phyloP scores from a whole-genome alignment of 179 eudicot species.

The Carnegiea gigantea region DNA sequence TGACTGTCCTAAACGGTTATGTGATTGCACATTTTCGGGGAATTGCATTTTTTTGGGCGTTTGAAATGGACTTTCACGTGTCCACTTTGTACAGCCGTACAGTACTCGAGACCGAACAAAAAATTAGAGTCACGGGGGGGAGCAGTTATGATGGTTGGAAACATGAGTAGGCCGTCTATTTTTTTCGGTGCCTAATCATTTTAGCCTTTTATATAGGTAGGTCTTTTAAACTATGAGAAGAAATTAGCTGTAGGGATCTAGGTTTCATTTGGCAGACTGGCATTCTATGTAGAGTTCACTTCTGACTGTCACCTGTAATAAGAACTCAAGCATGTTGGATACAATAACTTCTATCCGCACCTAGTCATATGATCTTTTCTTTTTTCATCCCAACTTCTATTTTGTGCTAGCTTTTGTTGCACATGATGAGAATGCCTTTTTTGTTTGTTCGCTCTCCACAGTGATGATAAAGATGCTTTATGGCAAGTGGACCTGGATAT shows the following conservation, averaged over 20 bases:
- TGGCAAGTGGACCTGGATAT: slow-evolving; percentile 97
- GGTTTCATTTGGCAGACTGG: no score
- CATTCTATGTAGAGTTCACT: neutral
- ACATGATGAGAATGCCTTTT: slow-evolving; percentile 2
- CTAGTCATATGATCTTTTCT: neutral
- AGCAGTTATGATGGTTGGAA: no score
- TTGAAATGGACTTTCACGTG: no score
- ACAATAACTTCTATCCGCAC: neutral
- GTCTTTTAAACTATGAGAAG: no score
- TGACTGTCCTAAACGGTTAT: neutral
- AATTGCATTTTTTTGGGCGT: neutral
- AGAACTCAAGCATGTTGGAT: neutral
- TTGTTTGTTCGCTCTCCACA: slow-evolving; percentile 27
- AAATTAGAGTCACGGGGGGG: no score
- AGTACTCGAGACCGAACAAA: no score
- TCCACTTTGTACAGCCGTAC: no score
- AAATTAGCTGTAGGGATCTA: no score
- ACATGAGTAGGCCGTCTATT: no score
- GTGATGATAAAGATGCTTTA: slow-evolving; percentile 49
- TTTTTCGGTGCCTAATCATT: no score
- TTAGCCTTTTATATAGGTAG: no score
- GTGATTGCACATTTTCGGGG: neutral
- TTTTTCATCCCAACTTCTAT: neutral
- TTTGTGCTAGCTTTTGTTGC: neutral
- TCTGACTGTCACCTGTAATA: neutral